Conservation (phyloP, 1,284 basidiomycete genomes). For the Sparassis latifolia region DNA sequence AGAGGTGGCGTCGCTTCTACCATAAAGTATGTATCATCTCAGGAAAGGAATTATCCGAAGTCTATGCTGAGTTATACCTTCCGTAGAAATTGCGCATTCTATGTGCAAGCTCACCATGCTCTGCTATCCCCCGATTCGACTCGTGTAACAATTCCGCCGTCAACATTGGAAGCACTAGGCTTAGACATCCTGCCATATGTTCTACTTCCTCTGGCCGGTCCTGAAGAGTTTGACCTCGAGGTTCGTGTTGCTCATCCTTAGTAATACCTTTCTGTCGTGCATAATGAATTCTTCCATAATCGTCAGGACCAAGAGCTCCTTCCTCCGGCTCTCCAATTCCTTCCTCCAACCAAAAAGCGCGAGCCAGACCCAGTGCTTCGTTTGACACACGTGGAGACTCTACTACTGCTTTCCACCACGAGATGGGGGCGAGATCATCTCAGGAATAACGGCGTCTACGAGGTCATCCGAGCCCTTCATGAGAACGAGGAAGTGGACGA, state of each 20-base stretch:
- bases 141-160: conserved; percentile 45
- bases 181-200: conserved; percentile 81
- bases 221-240: conserved; percentile 90
- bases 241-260: conserved; percentile 30
- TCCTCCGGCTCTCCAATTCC: conserved; percentile 81
- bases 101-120: conserved; percentile 59
- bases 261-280: not conserved
- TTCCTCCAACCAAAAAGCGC: conserved; percentile 79
- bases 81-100: conserved; percentile 73
- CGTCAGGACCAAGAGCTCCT: conserved; percentile 84
- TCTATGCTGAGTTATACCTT: not conserved
- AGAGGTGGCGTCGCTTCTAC: conserved; percentile 81
- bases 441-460: conserved; percentile 81
- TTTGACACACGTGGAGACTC: conserved; percentile 82
- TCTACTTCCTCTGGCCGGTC: conserved; percentile 87
- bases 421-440: conserved; percentile 82
- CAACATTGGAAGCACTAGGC: conserved; percentile 59
- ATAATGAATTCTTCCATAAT: not conserved
- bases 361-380: conserved; percentile 80
- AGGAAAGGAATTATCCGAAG: not conserved
- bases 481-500: conserved; percentile 76
- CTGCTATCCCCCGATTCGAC: conserved; percentile 58
- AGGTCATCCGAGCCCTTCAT: conserved; percentile 80
- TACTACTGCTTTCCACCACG: conserved; percentile 86
- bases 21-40: conserved; percentile 57